Conservation (phyloP, 2,329 filamentous ascomycete species). For the Fusarium chaquense region DNA sequence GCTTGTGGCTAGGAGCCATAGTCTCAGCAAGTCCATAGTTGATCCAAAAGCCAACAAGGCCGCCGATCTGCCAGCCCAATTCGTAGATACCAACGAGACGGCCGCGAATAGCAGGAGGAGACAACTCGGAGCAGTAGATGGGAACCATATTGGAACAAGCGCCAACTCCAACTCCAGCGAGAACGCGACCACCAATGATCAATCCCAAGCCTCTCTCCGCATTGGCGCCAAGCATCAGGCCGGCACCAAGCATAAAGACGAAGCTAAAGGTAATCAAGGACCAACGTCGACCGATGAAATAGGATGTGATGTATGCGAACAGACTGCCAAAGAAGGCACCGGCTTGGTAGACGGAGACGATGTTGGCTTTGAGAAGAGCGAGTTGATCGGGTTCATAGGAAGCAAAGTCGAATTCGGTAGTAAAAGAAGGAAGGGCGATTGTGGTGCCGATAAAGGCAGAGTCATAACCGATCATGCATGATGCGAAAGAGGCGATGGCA, state of each 20-base stretch:
- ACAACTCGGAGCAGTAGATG: conserved; percentile 70
- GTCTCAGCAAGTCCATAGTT: conserved; percentile 71
- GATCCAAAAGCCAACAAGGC: conserved; percentile 74
- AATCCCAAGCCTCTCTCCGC: conserved; percentile 70
- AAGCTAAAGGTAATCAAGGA: conserved; percentile 70
- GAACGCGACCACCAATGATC: conserved; percentile 71
- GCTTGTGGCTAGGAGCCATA: conserved; percentile 53
- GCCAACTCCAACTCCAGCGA: conserved; percentile 73
- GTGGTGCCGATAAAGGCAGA: conserved; percentile 85
- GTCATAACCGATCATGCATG: conserved; percentile 72
- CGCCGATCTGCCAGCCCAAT: conserved; percentile 73
- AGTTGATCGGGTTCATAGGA: conserved; percentile 60
- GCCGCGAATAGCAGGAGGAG: conserved; percentile 73
- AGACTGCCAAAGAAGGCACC: conserved; percentile 86
- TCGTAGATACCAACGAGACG: conserved; percentile 75
- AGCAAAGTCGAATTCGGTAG: conserved; percentile 73
- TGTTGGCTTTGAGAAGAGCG: conserved; percentile 76
- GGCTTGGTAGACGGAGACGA: conserved; percentile 84
- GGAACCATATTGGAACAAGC: conserved; percentile 72
- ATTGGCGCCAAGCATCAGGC: conserved; percentile 76
- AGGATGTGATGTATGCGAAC: conserved; percentile 72
- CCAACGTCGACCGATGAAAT: conserved; percentile 75
- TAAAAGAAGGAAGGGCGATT: conserved; percentile 76
- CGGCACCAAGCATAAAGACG: conserved; percentile 77
- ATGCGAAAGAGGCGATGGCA: conserved; percentile 66